phyloP scores from a whole-genome alignment of 208 protist genomes.

The Leishmania major region DNA sequence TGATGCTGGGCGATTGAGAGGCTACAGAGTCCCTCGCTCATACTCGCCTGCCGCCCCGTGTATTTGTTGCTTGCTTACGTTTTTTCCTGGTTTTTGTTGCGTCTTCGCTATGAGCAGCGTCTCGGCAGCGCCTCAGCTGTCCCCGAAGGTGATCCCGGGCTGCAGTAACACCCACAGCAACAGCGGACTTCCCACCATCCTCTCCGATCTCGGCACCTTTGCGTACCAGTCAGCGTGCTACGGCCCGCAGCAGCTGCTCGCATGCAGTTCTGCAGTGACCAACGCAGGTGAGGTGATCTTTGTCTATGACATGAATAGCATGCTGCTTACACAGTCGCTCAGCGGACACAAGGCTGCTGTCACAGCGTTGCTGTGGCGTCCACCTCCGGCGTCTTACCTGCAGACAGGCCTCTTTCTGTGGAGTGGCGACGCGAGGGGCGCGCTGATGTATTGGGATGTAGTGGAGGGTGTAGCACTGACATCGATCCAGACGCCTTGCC shows the following conservation, averaged over 20 bases:
- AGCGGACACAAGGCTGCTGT: slow-evolving; percentile 54
- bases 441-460: slow-evolving; percentile 80
- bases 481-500: slow-evolving; percentile 49
- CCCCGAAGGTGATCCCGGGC: slow-evolving; percentile 38
- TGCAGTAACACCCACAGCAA: slow-evolving; percentile 27
- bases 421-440: slow-evolving; percentile 54
- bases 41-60: no score
- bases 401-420: slow-evolving; percentile 71
- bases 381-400: slow-evolving; percentile 53
- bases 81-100: not conserved
- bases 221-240: slow-evolving; percentile 63
- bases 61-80: not conserved
- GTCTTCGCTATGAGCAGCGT: not conserved
- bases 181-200: slow-evolving; percentile 31
- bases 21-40: not conserved
- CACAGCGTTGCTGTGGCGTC: slow-evolving; percentile 72
- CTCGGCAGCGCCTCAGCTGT: slow-evolving; percentile 14
- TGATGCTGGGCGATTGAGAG: not conserved
- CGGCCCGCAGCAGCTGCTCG: slow-evolving; percentile 71
- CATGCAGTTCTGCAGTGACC: slow-evolving; percentile 51
- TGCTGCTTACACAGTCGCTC: slow-evolving; percentile 78
- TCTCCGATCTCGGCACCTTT: slow-evolving; percentile 29
- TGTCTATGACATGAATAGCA: slow-evolving; percentile 79
- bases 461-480: slow-evolving; percentile 60
- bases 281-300: slow-evolving; percentile 54